These are phyloP conservation scores for Trichoderma atrobrunneum DNA, from an alignment of 2,329 filamentous ascomycete species.

Conservation along the genomic window DNA sequence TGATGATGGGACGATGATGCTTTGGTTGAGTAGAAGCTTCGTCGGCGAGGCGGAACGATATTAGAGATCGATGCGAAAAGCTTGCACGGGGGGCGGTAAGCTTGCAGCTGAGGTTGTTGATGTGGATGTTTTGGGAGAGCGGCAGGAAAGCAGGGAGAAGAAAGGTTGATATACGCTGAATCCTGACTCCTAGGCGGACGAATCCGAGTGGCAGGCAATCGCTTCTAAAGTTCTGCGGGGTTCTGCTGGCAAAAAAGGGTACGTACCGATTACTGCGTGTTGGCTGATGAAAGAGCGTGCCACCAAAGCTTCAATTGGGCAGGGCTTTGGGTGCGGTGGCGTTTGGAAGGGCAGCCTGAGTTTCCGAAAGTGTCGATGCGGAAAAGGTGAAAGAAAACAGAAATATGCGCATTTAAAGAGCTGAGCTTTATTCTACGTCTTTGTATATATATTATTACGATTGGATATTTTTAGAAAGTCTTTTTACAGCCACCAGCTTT, in stretches of 20 bases:
- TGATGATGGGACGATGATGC: conserved; percentile 22
- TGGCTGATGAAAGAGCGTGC: neutral
- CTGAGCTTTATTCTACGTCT: neutral
- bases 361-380: neutral
- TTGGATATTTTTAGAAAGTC: neutral
- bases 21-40: neutral
- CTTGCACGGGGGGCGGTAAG: neutral
- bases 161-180: neutral
- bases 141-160: neutral
- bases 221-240: conserved; percentile 8
- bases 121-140: neutral
- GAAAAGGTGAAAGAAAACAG: neutral
- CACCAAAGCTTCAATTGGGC: neutral
- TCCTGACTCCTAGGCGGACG: conserved; percentile 1
- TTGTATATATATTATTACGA: neutral
- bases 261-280: neutral
- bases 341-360: neutral
- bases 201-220: neutral
- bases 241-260: neutral
- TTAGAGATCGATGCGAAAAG: neutral
- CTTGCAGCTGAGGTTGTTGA: neutral
- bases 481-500: neutral
- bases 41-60: neutral
- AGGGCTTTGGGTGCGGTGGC: neutral
- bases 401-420: neutral